Conservation (phyloP, 192 early-diverging fungal species). For the Physocladia obscura region DNA sequence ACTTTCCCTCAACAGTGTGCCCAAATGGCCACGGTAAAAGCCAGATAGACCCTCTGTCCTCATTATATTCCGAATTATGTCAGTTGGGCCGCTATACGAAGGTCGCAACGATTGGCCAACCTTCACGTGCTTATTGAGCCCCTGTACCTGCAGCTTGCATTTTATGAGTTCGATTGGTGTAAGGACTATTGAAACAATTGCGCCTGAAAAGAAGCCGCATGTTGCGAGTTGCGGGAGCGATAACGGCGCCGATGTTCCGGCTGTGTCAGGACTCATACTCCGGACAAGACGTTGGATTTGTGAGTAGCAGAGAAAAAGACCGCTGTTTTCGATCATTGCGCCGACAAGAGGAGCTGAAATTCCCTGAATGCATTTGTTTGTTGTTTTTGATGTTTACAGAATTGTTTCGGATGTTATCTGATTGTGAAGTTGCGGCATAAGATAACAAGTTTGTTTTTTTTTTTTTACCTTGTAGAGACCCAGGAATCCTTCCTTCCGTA, state of each 20-base stretch:
- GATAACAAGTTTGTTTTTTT: no score
- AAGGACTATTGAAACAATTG: slow-evolving; percentile 81
- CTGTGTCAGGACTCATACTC: slow-evolving; percentile 30
- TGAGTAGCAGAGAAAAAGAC: slow-evolving; percentile 86
- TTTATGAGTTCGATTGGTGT: slow-evolving; percentile 96
- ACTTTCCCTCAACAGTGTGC: slow-evolving; percentile 84
- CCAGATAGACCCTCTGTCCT: slow-evolving; percentile 61
- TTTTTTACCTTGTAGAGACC: slow-evolving; percentile 85
- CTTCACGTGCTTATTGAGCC: slow-evolving; percentile 41
- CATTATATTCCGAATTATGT: slow-evolving; percentile 55
- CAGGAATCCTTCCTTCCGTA: slow-evolving; percentile 73
- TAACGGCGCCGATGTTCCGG: slow-evolving; percentile 40
- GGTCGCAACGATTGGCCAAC: neutral
- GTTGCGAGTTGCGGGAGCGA: slow-evolving; percentile 66
- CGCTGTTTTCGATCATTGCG: slow-evolving; percentile 91
- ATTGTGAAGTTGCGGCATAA: no score
- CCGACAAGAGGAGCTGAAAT: slow-evolving; percentile 88
- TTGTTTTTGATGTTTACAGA: no score
- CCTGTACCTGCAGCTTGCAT: slow-evolving; percentile 93
- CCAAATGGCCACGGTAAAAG: slow-evolving; percentile 77
- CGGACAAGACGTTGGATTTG: slow-evolving; percentile 76
- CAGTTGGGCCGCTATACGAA: slow-evolving; percentile 51
- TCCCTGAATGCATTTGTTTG: slow-evolving; percentile 53
- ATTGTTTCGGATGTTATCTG: no score
- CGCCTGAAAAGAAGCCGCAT: slow-evolving; percentile 84